Base-by-base conservation (phyloP, 2,329 filamentous ascomycete genomes). In the Alternaria solani region DNA sequence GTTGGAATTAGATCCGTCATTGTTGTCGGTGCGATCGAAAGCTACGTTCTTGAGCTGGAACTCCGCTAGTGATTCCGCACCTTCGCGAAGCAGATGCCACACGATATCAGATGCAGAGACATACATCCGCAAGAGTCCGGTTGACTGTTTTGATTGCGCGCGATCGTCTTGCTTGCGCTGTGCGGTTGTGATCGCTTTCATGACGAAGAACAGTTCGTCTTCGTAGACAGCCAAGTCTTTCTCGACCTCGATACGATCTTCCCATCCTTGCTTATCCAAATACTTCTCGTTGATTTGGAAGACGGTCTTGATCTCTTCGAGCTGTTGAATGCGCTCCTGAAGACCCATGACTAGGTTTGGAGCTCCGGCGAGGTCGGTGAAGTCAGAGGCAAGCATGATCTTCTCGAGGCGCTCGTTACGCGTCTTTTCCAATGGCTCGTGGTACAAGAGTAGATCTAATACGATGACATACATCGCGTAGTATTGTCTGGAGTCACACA, bases 401-500 rank as follows among this genome's bases (percentile, higher is more conserved):
- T 97, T 98, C 79, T 99, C 95, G 16, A 99, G 83, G 36, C 93
- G 89, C 80, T 99, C 96, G 71, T 86, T 97, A 59, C 96, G 88
- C n/a, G 94, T 96, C 85, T 99, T 99, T 79, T 99, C 95, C 47
- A 96, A 82, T 2, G 95, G 95, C 78, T 99, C 95, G 74, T 88
- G 97, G 81, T 98, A 99, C 78, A 99, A 89, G 52, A 99, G 84
- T 42, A 99, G 85, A 79, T 99, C 95, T 64, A 98, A 84, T 4
- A 97, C 94, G 69, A 99, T 99, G 79, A 99, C 93, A 75, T 99
- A 99, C 84, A 99, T 89, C 5, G 95, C 92, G 76, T 96, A 99
- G 81, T 99, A 99, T 79, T 99, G 94, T 39, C 91, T 88, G 6
- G 96, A 99, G 79, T 99, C 96, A 82, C 96, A 99, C 46, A 97